A percentile compares a stretch with the other conserved stretches of the same genome.
phyloP scores from a whole-genome alignment of 495 filamentous ascomycete genomes.

The Aspergillus haitiensis region DNA sequence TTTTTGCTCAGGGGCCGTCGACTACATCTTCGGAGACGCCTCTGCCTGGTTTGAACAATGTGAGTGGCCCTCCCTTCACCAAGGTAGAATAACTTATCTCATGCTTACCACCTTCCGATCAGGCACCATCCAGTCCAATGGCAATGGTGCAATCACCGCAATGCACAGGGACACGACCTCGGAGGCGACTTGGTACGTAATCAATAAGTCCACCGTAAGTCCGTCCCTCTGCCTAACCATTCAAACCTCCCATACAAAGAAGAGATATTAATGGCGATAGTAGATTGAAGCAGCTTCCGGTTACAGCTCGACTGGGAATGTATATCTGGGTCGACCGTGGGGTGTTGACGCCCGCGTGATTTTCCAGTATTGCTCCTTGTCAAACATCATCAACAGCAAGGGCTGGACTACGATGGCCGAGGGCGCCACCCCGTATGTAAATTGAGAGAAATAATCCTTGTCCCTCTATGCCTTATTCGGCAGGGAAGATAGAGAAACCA shows the following conservation, averaged over 20 bases:
- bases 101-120: background rate
- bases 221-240: background rate
- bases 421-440: background rate
- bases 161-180: background rate
- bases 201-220: background rate
- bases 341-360: background rate
- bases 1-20: conserved; percentile 32
- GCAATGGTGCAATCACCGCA: background rate
- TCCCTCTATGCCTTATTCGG: too few species aligned
- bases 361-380: background rate
- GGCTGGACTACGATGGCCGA: background rate
- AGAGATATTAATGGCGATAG: background rate
- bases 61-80: conserved; percentile 26
- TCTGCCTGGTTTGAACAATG: conserved; percentile 62
- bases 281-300: background rate
- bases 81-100: too few species aligned
- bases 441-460: background rate
- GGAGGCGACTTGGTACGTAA: background rate
- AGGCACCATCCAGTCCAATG: background rate
- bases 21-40: conserved; percentile 69
- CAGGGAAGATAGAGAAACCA: too few species aligned
- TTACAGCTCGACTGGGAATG: background rate
- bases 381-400: background rate
- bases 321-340: background rate
- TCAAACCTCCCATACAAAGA: background rate